Evolutionary conservation across 139 green algal species (phyloP), one percentile per base, ranked within the genome.

Genomic region (Coccomyxa sp.): DNA sequence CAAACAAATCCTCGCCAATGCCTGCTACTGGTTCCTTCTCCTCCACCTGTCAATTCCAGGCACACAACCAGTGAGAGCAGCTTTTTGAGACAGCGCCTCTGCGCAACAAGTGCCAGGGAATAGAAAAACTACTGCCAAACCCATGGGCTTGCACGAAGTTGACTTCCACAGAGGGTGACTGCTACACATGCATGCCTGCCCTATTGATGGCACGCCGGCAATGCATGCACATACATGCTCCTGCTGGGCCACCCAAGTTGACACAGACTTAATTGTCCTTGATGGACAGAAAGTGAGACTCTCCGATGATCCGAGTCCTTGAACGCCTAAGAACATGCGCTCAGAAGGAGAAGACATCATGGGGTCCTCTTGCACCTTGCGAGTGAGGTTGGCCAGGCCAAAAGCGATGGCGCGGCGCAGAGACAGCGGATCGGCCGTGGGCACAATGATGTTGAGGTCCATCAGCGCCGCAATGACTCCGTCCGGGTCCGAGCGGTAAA

Each of bases 1-100:
- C 82, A 87, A 98, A 97, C 68, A 98, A 83, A 84, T 98, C 94
- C 84, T 97, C 94, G 1, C 94, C 94, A 79, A 97, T 97, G 58
- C 81, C 85, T 18, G 76, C 79, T 27, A 95, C 91, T 51, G 92
- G 92, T 86, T 96, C 93, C 84, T 96, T 68, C 67, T 91, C 81
- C 90, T 97, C 88, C 45, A 91, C 89, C 89, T 95, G 91, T 51
- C 38, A 51, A 51, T 51, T 51, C 38, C 38, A 51, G 38, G 38
- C 7, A 51, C 38, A 13, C 3, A 3, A 32, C 16, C 21, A 58
- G 23, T n/a, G 21, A 58, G 23, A 31, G 27, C 75, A 58, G 16
- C 11, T 79, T 58, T 79, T 14, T 28, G 10, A 57, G 27, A 57
- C 51, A 23, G 23, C 51, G 75, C 51, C 75, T 18, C 11, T 79